Conservation (phyloP, 352 stramenopile species). For the Pythium volutum region DNA sequence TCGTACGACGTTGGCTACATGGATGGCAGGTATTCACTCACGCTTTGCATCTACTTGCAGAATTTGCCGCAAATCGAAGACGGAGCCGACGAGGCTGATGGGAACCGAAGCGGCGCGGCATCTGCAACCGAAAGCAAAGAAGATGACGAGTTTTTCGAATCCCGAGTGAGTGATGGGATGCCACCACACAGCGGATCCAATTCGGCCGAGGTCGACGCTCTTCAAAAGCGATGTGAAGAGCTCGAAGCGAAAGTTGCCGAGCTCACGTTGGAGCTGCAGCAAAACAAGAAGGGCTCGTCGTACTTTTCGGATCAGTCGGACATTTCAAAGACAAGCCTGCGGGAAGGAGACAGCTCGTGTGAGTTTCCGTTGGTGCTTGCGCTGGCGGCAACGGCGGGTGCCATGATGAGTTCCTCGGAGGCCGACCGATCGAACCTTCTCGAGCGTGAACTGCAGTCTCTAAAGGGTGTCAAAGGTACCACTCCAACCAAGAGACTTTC, state of each 20-base stretch:
- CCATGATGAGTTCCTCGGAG: constrained; percentile 69
- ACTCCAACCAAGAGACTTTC: too few relatives aligned
- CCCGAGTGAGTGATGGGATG: constrained; percentile 17
- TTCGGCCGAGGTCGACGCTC: constrained; percentile 40
- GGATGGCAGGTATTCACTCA: background rate
- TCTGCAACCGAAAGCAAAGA: constrained; percentile 22
- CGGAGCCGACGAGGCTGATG: constrained; percentile 7
- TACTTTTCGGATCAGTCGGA: constrained; percentile 72
- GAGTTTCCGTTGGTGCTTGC: constrained; percentile 83
- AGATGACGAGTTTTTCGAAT: constrained; percentile 26
- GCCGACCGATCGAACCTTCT: constrained; percentile 57
- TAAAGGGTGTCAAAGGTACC: constrained; percentile 47
- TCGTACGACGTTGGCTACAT: too few relatives aligned
- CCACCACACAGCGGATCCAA: background rate
- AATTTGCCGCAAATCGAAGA: constrained; percentile 68
- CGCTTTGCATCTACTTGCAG: constrained; percentile 19
- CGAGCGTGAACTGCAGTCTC: constrained; percentile 50
- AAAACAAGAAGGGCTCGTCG: constrained; percentile 69
- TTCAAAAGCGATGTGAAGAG: constrained; percentile 70
- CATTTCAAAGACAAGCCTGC: constrained; percentile 62
- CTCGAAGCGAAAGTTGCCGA: constrained; percentile 60
- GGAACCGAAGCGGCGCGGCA: background rate
- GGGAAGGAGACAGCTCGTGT: constrained; percentile 66
- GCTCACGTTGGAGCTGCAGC: constrained; percentile 62
- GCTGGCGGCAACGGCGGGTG: constrained; percentile 66